Base-by-base conservation (phyloP, 2,329 filamentous ascomycete genomes). In the Dothistroma pini region DNA sequence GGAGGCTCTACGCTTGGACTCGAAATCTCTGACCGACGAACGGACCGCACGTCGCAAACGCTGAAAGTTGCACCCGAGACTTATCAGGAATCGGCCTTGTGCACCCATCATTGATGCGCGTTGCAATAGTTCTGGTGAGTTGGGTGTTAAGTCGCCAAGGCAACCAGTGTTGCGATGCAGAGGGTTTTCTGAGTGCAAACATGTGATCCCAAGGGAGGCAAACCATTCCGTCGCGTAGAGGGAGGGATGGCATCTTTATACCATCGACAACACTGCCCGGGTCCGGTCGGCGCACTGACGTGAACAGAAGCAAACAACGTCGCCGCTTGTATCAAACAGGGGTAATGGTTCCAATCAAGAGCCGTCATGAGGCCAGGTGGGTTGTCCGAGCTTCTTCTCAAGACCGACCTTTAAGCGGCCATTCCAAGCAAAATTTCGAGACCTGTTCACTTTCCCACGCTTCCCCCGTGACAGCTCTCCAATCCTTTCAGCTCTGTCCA, bases 391-490 rank as follows among this genome's bases (percentile, higher is more conserved):
- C 66, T 65, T 32, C 58, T 51, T 44, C 58, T 60, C 56, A 60
- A 54, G 49, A 51, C 67, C 67, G 66, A 63, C 54, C 59, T 66
- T 68, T 64, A 68, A 68, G 62, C 66, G 65, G 65, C 58, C 61
- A 57, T 61, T 59, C 61, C 62, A 67, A 64, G 63, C 64, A 68
- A 68, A 69, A 65, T 67, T 63, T 66, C 58, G 63, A 54, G 58
- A 54, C 64, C 52, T 54, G 52, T 53, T 58, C 65, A 57, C 60
- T 62, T 65, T 65, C 65, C 66, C 67, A 65, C 65, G 63, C 66
- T 66, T 68, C 66, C 63, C 66, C 67, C 67, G 67, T 68, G 66
- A 68, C 67, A 68, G 61, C 63, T 65, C 59, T 68, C 61, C 63
- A 65, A 59, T 66, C 64, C 62, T 63, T 65, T 65, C 61, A 59